Conservation (phyloP, 108 stramenopile species). For the Nitzschia sp. region DNA sequence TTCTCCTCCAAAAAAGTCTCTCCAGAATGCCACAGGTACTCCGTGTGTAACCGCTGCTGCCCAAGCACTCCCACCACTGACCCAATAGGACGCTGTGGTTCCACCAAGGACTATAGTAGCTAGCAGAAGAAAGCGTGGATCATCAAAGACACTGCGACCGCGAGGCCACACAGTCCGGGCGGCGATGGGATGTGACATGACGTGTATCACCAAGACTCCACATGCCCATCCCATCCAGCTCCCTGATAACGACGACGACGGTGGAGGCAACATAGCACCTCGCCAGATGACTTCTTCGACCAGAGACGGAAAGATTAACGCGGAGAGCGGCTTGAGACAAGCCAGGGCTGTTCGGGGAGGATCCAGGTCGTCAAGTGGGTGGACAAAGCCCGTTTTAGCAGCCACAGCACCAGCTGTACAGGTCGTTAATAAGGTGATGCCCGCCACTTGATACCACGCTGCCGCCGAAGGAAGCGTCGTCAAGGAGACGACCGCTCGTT, state of each 20-base stretch:
- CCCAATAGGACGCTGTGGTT: constrained; percentile 29
- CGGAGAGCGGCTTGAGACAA: constrained; percentile 17
- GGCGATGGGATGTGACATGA: constrained; percentile 31
- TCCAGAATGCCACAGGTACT: constrained; percentile 39
- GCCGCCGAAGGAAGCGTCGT: constrained; percentile 19
- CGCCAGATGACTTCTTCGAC: constrained; percentile 44
- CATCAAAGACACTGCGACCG: constrained; percentile 26
- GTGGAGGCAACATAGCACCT: constrained; percentile 22
- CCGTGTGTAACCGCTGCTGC: constrained; percentile 44
- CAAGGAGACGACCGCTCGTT: constrained; percentile 21
- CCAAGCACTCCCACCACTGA: constrained; percentile 43
- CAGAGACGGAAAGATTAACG: constrained; percentile 35
- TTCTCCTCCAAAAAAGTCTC: constrained; percentile 42
- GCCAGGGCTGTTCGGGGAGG: constrained; percentile 11
- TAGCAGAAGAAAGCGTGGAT: constrained; percentile 24
- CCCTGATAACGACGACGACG: background rate
- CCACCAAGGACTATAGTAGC: constrained; percentile 40
- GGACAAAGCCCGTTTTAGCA: constrained; percentile 28
- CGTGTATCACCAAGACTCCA: constrained; percentile 26
- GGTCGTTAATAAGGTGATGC: constrained; percentile 26
- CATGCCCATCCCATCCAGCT: background rate
- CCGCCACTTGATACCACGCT: constrained; percentile 16
- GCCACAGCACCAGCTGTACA: constrained; percentile 21
- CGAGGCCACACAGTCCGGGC: constrained; percentile 34
- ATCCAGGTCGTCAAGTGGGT: constrained; percentile 21